Evolutionary conservation across 2,329 filamentous ascomycete genomes (phyloP).

Genomic region (Periconia sp.): DNA sequence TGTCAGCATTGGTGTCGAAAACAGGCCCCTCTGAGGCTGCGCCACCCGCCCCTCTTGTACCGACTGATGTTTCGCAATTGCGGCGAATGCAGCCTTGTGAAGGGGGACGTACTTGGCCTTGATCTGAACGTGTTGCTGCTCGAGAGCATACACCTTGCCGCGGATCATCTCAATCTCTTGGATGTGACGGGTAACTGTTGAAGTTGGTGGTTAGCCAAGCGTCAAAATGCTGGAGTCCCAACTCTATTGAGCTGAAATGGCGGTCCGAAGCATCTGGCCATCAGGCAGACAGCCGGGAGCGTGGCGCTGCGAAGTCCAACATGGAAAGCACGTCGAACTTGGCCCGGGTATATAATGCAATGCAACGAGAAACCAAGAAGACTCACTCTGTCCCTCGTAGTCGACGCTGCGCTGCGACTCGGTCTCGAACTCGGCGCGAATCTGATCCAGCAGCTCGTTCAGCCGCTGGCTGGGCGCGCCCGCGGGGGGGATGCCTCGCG

Average conservation of each 20-base stretch:
- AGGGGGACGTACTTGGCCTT: conserved; percentile 81
- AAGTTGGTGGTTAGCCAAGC: conserved; percentile 5
- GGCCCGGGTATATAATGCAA: too few species aligned
- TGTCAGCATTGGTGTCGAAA: conserved; percentile 15
- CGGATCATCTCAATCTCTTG: conserved; percentile 94
- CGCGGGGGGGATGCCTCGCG: conserved; percentile 72
- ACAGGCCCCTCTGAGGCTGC: too few species aligned
- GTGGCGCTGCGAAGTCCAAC: too few species aligned
- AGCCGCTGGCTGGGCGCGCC: conserved; percentile 73
- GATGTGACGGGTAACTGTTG: conserved; percentile 82
- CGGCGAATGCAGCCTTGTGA: neutral
- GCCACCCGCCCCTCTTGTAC: too few species aligned
- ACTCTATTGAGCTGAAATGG: too few species aligned
- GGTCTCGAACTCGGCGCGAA: conserved; percentile 88
- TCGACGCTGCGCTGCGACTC: conserved; percentile 82
- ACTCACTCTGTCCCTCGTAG: conserved; percentile 93
- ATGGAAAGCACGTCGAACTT: too few species aligned
- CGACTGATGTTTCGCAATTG: neutral
- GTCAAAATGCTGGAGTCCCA: too few species aligned
- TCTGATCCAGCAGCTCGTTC: conserved; percentile 88
- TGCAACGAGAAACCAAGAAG: too few species aligned
- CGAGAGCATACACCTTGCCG: conserved; percentile 90
- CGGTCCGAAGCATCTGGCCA: too few species aligned
- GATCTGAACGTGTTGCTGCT: conserved; percentile 84
- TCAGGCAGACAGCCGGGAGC: too few species aligned